Conservation (phyloP, 257 asterid genomes). For the Gynochthodes officinalis region DNA sequence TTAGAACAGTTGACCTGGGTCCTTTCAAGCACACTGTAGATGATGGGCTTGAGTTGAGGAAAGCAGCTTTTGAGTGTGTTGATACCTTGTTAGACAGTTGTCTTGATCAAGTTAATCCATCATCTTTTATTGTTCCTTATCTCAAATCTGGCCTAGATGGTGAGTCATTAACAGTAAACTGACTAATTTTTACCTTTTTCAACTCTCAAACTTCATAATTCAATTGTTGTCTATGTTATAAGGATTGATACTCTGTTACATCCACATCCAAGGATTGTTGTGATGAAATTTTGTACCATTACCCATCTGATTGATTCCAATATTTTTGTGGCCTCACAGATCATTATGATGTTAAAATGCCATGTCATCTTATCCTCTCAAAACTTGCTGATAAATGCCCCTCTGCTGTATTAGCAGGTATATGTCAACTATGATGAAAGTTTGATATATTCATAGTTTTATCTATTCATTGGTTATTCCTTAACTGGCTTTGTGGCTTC, state of each 20-base stretch:
- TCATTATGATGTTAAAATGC: conserved; percentile 99
- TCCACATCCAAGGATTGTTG: background rate
- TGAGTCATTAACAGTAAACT: conserved; percentile 32
- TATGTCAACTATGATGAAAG: conserved; percentile 3
- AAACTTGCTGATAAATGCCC: conserved; percentile 97
- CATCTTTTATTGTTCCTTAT: conserved; percentile 93
- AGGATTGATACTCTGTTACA: background rate
- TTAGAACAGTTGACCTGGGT: conserved; percentile 97
- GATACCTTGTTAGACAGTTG: conserved; percentile 94
- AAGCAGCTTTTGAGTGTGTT: conserved; percentile 98
- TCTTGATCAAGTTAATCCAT: conserved; percentile 96
- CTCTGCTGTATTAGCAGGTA: conserved; percentile 98
- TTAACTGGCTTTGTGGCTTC: conserved; percentile 13
- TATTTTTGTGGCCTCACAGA: conserved; percentile 41
- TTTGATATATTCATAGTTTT: background rate
- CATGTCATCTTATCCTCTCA: conserved; percentile 98
- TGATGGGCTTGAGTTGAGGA: conserved; percentile 98
- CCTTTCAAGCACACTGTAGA: conserved; percentile 99
- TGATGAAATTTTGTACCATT: background rate
- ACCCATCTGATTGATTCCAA: background rate
- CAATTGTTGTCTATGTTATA: background rate
- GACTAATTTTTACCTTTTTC: background rate
- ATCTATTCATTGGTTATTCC: conserved; percentile 8
- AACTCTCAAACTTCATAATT: background rate
- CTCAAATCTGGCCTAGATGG: conserved; percentile 95